Base-by-base conservation (phyloP, 768 basidiomycete genomes). In the Pleurotus cornucopiae region DNA sequence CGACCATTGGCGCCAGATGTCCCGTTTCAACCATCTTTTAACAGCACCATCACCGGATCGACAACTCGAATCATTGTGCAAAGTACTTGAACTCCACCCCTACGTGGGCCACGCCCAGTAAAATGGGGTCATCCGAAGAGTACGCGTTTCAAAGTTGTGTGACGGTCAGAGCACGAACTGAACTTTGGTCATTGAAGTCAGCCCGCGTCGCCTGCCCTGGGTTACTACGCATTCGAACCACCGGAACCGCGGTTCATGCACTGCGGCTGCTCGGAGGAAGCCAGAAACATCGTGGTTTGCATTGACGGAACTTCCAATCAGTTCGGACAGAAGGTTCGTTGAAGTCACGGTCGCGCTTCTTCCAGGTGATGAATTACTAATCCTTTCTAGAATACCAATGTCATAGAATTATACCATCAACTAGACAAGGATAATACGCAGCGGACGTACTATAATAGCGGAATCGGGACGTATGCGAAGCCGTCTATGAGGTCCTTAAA, bases 281-380 rank as follows among this genome's bases (percentile, higher is more conserved):
- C 25, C 26, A 26, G 61, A 18, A 68, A 67, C n/a, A 56, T 69
- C 11, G 64, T 70, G 0, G 66, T 76, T 41, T 73, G 72, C 60
- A 69, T 76, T 16, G 75, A 76, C 34, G 76, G 75, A 14, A 76
- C 73, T 2, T 66, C 71, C 1, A 76, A 76, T 48, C 69, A 69
- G 39, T 74, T 73, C 56, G 67, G 75, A 2, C 56, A 47, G 18
- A 65, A 62, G 66, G 72, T 74, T 25, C 7, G 30, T 49, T 40
- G 5, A 4, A 9, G 21, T n/a, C n/a, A 5, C 40, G 23, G 45
- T 7, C 39, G 14, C 20, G 9, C 18, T 45, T 4, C n/a, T 44
- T 12, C 4, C 9, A 6, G 18, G 40, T 12, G 30, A 34, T 34
- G 30, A 34, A 34, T 11, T 34, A 11, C 30, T 11, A 34, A 34